Conservation (phyloP, 2,329 filamentous ascomycete species). For the Stachybotrys elegans region DNA sequence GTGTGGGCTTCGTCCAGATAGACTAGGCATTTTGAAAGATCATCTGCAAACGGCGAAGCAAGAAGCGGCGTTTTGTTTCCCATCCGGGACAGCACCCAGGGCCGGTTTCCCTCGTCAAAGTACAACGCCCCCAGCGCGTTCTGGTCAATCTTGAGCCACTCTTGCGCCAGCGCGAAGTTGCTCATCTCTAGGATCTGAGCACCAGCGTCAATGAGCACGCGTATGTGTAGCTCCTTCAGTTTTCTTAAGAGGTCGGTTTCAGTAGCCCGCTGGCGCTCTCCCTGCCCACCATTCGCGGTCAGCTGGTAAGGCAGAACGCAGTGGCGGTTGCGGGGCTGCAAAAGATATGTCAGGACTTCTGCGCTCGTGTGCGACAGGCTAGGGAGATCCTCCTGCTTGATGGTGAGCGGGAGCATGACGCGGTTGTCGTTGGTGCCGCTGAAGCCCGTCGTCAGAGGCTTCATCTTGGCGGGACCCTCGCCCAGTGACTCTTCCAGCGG, state of each 20-base stretch:
- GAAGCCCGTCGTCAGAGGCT: conserved; percentile 57
- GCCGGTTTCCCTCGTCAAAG: conserved; percentile 19
- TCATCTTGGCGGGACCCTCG: conserved; percentile 2
- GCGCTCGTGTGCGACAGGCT: conserved; percentile 57
- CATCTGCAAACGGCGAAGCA: conserved; percentile 46
- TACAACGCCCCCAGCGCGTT: conserved; percentile 44
- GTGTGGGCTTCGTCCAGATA: conserved; percentile 48
- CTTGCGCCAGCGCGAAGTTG: conserved; percentile 41
- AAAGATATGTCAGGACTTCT: conserved; percentile 55
- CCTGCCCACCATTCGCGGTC: conserved; percentile 36
- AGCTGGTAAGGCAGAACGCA: conserved; percentile 32
- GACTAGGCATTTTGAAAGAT: conserved; percentile 43
- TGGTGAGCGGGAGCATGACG: conserved; percentile 53
- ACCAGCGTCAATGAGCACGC: conserved; percentile 57
- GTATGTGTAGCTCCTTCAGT: conserved; percentile 25
- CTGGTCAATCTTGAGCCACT: conserved; percentile 42
- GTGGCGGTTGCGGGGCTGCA: conserved; percentile 44
- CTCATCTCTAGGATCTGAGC: conserved; percentile 57
- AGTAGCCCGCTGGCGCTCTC: conserved; percentile 25
- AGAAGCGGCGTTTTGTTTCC: conserved; percentile 32
- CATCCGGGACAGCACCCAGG: conserved; percentile 4
- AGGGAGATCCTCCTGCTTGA: conserved; percentile 56
- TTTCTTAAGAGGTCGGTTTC: conserved; percentile 2
- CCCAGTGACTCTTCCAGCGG: conserved; percentile 5
- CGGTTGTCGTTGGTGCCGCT: conserved; percentile 67